Evolutionary conservation across 2,329 filamentous ascomycete genomes (phyloP).

Genomic region (Cytospora schulzeri): DNA sequence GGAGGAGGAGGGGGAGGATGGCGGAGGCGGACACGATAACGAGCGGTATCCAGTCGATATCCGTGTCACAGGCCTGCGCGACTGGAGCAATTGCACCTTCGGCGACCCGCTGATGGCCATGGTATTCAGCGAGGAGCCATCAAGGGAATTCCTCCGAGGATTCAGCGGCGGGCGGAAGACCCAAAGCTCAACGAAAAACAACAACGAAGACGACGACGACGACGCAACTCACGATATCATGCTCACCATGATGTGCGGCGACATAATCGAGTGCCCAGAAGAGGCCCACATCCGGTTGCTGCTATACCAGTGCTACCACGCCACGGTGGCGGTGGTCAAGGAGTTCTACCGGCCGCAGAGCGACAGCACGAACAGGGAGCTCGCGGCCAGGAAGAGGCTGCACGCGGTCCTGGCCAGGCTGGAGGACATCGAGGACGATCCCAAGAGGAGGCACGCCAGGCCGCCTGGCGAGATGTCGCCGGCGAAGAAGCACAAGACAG

Average conservation of each 20-base stretch:
- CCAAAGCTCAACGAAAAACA: too few species aligned
- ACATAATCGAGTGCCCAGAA: constrained; percentile 47
- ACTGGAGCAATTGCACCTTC: constrained; percentile 62
- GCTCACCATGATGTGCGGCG: not conserved
- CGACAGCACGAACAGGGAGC: constrained; percentile 53
- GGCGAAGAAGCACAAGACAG: constrained; percentile 46
- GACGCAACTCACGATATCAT: constrained; percentile 19
- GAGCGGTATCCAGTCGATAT: constrained; percentile 30
- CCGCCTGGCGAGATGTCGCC: constrained; percentile 46
- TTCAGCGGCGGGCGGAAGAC: constrained; percentile 41
- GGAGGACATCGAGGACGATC: constrained; percentile 42
- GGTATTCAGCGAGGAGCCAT: constrained; percentile 49
- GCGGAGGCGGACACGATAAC: constrained; percentile 15
- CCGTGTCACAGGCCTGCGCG: constrained; percentile 52
- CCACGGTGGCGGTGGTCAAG: constrained; percentile 52
- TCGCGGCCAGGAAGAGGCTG: constrained; percentile 55
- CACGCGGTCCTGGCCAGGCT: constrained; percentile 50
- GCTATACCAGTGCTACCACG: constrained; percentile 62
- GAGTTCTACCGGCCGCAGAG: constrained; percentile 57
- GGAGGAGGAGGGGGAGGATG: too few species aligned
- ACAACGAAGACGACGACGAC: constrained; percentile 20
- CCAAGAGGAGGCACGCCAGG: constrained; percentile 39
- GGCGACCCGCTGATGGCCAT: constrained; percentile 60
- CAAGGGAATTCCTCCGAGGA: constrained; percentile 49
- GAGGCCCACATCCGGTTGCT: constrained; percentile 51